phyloP scores from a whole-genome alignment of 805 yeast genomes.

The Nakazawaea ernobii region DNA sequence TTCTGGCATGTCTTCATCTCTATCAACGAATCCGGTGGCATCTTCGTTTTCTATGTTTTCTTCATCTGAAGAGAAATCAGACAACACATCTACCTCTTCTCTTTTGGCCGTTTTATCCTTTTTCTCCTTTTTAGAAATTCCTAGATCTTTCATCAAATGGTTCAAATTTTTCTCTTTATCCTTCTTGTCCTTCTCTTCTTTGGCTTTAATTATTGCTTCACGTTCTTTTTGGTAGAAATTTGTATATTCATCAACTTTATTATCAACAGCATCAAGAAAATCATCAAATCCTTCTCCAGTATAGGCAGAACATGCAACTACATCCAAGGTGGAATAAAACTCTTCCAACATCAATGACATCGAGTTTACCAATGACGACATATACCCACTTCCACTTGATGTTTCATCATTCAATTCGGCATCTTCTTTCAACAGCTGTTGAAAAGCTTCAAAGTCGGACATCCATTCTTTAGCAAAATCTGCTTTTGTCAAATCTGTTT shows the following conservation, averaged over 20 bases:
- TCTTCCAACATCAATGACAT: slow-evolving; percentile 96
- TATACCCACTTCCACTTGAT: slow-evolving; percentile 72
- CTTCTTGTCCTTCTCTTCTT: slow-evolving; percentile 67
- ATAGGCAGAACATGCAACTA: slow-evolving; percentile 86
- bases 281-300: slow-evolving; percentile 96
- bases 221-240: slow-evolving; percentile 81
- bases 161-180: slow-evolving; percentile 67
- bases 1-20: slow-evolving; percentile 37
- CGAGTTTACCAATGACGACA: slow-evolving; percentile 89
- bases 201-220: slow-evolving; percentile 70
- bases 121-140: slow-evolving; percentile 39
- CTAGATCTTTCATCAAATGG: slow-evolving; percentile 81
- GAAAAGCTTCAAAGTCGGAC: slow-evolving; percentile 93
- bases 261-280: slow-evolving; percentile 76
- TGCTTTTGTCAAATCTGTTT: slow-evolving; percentile 82
- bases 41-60: slow-evolving; percentile 41
- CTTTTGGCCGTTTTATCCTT: slow-evolving; percentile 16
- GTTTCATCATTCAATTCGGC: slow-evolving; percentile 61
- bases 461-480: slow-evolving; percentile 94
- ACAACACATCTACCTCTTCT: slow-evolving; percentile 41
- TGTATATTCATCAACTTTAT: slow-evolving; percentile 82
- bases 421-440: slow-evolving; percentile 63
- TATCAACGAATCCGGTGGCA: slow-evolving; percentile 37
- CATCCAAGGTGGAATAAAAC: slow-evolving; percentile 87
- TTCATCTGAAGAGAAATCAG: slow-evolving; percentile 41